Percentiles rank a stretch among this genome's conserved stretches.
Conservation (phyloP, 345 rosid genomes). For the Camelina neglecta region DNA sequence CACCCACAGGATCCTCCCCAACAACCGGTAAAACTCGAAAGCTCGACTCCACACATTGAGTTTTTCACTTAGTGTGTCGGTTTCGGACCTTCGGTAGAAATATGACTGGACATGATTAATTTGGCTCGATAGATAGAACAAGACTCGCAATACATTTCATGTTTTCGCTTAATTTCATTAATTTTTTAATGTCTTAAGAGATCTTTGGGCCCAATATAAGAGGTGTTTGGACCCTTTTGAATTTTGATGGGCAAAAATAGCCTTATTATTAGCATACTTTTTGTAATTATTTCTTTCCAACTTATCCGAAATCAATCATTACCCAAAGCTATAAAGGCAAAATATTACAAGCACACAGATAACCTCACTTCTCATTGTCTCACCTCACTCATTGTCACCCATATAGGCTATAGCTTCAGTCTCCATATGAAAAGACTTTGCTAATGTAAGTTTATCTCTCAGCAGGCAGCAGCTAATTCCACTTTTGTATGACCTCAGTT, state of each 20-base stretch:
- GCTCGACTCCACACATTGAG: not conserved
- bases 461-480: not conserved
- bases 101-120: not conserved
- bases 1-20: no score
- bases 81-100: not conserved
- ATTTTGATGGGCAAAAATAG: not conserved
- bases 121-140: conserved; percentile 8
- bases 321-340: not conserved
- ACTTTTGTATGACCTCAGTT: not conserved
- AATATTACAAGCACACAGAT: no score
- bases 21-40: no score
- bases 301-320: not conserved
- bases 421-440: not conserved
- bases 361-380: not conserved
- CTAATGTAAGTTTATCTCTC: not conserved
- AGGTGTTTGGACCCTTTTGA: not conserved
- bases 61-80: conserved; percentile 1
- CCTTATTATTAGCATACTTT: not conserved
- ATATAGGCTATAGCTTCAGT: not conserved
- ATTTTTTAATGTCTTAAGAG: no score
- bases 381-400: not conserved
- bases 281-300: not conserved
- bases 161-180: no score
- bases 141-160: conserved; percentile 11
- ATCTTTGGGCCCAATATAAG: not conserved